phyloP scores from a whole-genome alignment of 164 flowering plant genomes.

The Vitis vinifera region DNA sequence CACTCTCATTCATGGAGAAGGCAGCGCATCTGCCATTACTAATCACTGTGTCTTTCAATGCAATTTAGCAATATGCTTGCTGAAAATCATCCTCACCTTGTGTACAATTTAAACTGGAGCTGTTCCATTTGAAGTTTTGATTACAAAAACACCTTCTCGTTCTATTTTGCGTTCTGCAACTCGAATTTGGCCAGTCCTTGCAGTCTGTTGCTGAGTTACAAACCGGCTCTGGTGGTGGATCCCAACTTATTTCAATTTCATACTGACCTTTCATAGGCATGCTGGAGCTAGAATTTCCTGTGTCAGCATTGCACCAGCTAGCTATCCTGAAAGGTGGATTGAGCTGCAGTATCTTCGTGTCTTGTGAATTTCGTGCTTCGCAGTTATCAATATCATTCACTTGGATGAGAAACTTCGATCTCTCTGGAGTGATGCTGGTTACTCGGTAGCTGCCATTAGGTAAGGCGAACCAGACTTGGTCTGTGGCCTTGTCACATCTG shows the following conservation, averaged over 20 bases:
- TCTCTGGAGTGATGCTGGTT: conserved; percentile 23
- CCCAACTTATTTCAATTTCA: conserved; percentile 38
- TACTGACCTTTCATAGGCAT: background rate
- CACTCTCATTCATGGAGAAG: no score
- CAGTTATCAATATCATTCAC: conserved; percentile 15
- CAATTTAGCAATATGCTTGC: no score
- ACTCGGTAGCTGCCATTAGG: conserved; percentile 19
- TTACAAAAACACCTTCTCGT: conserved; percentile 32
- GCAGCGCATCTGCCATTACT: no score
- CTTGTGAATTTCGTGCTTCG: background rate
- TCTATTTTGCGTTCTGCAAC: conserved; percentile 27
- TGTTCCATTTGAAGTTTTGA: conserved; percentile 25
- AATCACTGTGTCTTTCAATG: no score
- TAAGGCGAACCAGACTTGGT: conserved; percentile 26
- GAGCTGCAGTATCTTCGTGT: conserved; percentile 6
- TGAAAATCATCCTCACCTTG: conserved; percentile 9
- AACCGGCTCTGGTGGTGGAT: conserved; percentile 33
- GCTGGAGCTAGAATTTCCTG: conserved; percentile 2
- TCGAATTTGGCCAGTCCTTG: conserved; percentile 33
- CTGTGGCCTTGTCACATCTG: conserved; percentile 27
- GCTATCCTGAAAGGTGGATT: conserved; percentile 26
- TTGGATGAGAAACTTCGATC: conserved; percentile 22
- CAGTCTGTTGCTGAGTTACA: conserved; percentile 35
- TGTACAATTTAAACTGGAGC: conserved; percentile 22
- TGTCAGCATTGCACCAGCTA: conserved; percentile 20